Percentiles rank a stretch among this genome's conserved stretches.
Evolutionary conservation across 2,329 filamentous ascomycete species (phyloP).

Genomic region (Penicillium aurantiogriseum): DNA sequence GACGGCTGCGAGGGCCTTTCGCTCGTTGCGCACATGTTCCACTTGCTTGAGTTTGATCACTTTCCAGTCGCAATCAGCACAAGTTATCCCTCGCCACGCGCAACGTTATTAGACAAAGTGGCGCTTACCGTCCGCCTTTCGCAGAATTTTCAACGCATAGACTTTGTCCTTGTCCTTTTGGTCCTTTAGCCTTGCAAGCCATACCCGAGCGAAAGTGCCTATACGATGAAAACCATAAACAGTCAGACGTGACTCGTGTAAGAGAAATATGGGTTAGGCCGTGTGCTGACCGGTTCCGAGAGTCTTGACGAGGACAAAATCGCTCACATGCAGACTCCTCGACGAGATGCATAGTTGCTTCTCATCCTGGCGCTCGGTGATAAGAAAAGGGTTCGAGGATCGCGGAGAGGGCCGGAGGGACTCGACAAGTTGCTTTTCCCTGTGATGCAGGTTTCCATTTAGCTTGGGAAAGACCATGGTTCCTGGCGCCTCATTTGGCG

Average conservation of each 20-base stretch:
- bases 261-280: slow-evolving; percentile 2
- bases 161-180: slow-evolving; percentile 41
- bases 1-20: slow-evolving; percentile 61
- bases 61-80: slow-evolving; percentile 21
- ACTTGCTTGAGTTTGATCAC: slow-evolving; percentile 64
- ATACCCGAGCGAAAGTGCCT: slow-evolving; percentile 54
- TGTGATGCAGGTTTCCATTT: slow-evolving; percentile 26
- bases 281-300: slow-evolving; percentile 47
- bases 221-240: slow-evolving; percentile 12
- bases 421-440: slow-evolving; percentile 32
- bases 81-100: slow-evolving; percentile 5
- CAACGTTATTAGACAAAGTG: slow-evolving; percentile 2
- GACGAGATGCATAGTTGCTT: slow-evolving; percentile 41
- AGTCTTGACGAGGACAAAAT: slow-evolving; percentile 50
- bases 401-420: slow-evolving; percentile 30
- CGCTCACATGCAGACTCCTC: slow-evolving; percentile 38
- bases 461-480: slow-evolving; percentile 19
- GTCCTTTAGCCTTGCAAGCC: slow-evolving; percentile 47
- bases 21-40: slow-evolving; percentile 67
- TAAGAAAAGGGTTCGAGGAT: slow-evolving; percentile 37
- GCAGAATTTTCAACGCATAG: slow-evolving; percentile 51
- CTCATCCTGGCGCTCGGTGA: slow-evolving; percentile 39
- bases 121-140: slow-evolving; percentile 49
- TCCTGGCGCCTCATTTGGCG: slow-evolving; percentile 31
- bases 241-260: background rate